phyloP scores from a whole-genome alignment of 2,329 filamentous ascomycete genomes.

The Xylaria sp. region DNA sequence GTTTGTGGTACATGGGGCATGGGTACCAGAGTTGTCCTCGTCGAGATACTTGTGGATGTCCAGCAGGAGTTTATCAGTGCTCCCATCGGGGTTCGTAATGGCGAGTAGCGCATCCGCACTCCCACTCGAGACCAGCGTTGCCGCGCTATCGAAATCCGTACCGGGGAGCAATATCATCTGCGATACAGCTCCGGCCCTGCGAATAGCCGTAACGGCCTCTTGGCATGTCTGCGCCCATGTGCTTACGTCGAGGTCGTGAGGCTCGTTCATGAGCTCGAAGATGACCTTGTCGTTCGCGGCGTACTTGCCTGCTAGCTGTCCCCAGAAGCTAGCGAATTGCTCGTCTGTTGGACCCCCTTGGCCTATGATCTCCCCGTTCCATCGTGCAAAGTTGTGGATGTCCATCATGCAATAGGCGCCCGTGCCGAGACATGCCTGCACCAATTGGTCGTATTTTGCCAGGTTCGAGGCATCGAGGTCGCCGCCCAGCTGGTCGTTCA shows the following conservation, averaged over 20 bases:
- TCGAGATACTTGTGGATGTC: slow-evolving; percentile 72
- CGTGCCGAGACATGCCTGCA: slow-evolving; percentile 65
- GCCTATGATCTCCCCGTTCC: slow-evolving; percentile 70
- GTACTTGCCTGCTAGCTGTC: slow-evolving; percentile 67
- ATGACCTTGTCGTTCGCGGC: slow-evolving; percentile 62
- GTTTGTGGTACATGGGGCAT: slow-evolving; percentile 62
- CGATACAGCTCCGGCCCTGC: slow-evolving; percentile 67
- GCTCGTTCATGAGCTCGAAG: slow-evolving; percentile 77
- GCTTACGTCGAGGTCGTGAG: slow-evolving; percentile 66
- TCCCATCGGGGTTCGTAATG: slow-evolving; percentile 68
- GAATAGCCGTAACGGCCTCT: slow-evolving; percentile 71
- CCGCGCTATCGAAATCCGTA: slow-evolving; percentile 65
- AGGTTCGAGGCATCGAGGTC: slow-evolving; percentile 60
- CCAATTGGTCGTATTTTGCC: slow-evolving; percentile 63
- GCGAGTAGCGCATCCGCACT: slow-evolving; percentile 61
- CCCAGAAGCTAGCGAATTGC: slow-evolving; percentile 68
- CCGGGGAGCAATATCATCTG: slow-evolving; percentile 74
- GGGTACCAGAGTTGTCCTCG: slow-evolving; percentile 64
- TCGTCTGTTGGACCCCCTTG: slow-evolving; percentile 71
- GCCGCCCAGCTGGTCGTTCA: slow-evolving; percentile 61
- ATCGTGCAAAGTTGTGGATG: slow-evolving; percentile 68
- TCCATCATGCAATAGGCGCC: slow-evolving; percentile 70
- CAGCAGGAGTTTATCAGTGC: slow-evolving; percentile 64
- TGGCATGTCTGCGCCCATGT: slow-evolving; percentile 71
- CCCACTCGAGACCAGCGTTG: slow-evolving; percentile 58